These are phyloP conservation scores for Vaccinium myrtillus DNA, from an alignment of 148 eudicot genomes.

Conservation along the genomic window DNA sequence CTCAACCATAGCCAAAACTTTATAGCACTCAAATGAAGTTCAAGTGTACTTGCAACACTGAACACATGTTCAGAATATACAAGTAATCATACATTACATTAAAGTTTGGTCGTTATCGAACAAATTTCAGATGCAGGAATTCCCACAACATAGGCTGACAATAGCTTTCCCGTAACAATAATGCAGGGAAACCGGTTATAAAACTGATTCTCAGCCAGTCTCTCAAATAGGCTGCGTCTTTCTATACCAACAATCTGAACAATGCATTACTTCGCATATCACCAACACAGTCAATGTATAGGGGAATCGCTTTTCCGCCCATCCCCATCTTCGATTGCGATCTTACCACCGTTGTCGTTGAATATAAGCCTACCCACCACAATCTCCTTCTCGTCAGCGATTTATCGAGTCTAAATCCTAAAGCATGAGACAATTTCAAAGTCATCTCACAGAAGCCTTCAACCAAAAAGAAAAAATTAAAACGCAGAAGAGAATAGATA, in stretches of 20 bases:
- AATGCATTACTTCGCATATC: conserved; percentile 83
- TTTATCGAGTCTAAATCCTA: conserved; percentile 49
- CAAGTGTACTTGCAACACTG: not conserved
- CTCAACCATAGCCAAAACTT: not conserved
- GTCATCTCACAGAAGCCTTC: too few species aligned
- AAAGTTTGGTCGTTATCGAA: not conserved
- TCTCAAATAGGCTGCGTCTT: conserved; percentile 91
- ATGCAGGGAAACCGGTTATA: conserved; percentile 90
- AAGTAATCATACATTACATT: too few species aligned
- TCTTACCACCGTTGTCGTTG: conserved; percentile 87
- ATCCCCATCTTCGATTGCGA: conserved; percentile 92
- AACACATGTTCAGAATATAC: not conserved
- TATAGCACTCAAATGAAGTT: not conserved
- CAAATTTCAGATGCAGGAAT: not conserved
- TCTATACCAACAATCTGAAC: conserved; percentile 78
- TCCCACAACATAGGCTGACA: conserved; percentile 56
- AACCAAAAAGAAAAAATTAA: not conserved
- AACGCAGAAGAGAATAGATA: not conserved
- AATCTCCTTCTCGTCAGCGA: conserved; percentile 84
- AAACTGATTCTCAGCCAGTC: conserved; percentile 77
- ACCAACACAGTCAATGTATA: conserved; percentile 86
- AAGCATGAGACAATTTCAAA: too few species aligned
- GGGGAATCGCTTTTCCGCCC: conserved; percentile 93
- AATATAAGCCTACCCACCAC: conserved; percentile 81
- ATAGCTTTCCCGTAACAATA: conserved; percentile 78